phyloP scores from a whole-genome alignment of 768 basidiomycete genomes.

The Tulasnella sp. region DNA sequence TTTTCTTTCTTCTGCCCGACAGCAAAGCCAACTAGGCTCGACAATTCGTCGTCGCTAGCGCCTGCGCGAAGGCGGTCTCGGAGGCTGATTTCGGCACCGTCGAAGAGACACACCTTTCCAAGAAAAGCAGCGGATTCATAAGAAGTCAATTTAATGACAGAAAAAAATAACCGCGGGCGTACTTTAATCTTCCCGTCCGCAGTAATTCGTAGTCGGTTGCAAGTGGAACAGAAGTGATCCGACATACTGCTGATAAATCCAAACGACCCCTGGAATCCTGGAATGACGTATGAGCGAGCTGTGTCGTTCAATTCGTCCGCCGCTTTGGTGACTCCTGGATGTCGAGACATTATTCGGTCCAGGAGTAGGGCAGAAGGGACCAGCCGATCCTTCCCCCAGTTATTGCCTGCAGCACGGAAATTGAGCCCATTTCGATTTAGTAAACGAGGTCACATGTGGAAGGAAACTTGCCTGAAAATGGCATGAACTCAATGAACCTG shows the following conservation, averaged over 20 bases:
- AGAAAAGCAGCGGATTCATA: background rate
- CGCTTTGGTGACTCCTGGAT: conserved; percentile 60
- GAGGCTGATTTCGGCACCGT: conserved; percentile 80
- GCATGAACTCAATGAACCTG: conserved; percentile 94
- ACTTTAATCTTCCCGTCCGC: conserved; percentile 91
- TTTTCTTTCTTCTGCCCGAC: conserved; percentile 73
- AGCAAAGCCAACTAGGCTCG: conserved; percentile 63
- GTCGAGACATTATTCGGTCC: conserved; percentile 50
- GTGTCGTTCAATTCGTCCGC: conserved; percentile 76
- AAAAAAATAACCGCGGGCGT: conserved; percentile 17
- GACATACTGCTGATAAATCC: conserved; percentile 96
- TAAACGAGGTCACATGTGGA: background rate
- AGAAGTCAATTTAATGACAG: background rate
- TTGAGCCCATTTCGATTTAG: background rate
- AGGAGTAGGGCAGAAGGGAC: conserved; percentile 72
- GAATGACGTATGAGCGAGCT: conserved; percentile 77
- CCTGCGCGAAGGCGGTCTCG: conserved; percentile 72
- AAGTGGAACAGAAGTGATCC: conserved; percentile 86
- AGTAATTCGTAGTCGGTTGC: conserved; percentile 83
- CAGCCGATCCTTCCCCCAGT: conserved; percentile 84
- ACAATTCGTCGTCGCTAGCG: conserved; percentile 64
- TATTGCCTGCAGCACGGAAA: conserved; percentile 60
- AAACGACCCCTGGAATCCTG: conserved; percentile 67
- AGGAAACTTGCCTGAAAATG: conserved; percentile 69
- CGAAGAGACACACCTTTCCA: conserved; percentile 80